Evolutionary conservation across 2,329 filamentous ascomycete species (phyloP).

Genomic region (Claviceps sp.): DNA sequence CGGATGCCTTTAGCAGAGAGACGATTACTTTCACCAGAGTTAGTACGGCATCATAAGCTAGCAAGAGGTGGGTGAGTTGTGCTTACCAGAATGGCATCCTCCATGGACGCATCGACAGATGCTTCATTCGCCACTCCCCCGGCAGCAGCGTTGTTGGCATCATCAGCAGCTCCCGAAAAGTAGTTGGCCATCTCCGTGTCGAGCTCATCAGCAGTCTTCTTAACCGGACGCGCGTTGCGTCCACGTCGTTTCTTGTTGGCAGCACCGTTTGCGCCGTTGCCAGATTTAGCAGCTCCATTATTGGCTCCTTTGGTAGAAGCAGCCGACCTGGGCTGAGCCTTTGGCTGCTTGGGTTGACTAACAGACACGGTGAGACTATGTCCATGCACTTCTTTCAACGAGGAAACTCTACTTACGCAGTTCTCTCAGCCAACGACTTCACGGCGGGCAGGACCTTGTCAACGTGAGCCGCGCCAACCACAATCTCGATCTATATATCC

Average conservation of each 20-base stretch:
- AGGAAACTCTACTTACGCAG: conserved; percentile 38
- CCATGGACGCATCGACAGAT: conserved; percentile 48
- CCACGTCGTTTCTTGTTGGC: conserved; percentile 39
- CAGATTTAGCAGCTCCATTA: conserved; percentile 21
- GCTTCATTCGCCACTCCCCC: conserved; percentile 27
- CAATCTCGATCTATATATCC: conserved; percentile 63
- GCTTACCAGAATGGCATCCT: conserved; percentile 46
- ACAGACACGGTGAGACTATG: neutral
- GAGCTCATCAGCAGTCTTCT: conserved; percentile 92
- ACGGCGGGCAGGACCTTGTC: conserved; percentile 52
- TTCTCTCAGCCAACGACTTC: conserved; percentile 69
- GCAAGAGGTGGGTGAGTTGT: neutral
- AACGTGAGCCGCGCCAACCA: conserved; percentile 64
- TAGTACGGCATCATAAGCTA: neutral
- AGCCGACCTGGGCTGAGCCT: conserved; percentile 62
- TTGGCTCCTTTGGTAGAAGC: conserved; percentile 48
- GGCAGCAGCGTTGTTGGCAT: conserved; percentile 31
- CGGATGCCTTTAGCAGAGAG: neutral
- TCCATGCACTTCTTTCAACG: neutral
- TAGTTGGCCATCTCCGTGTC: conserved; percentile 98
- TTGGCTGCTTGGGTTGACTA: conserved; percentile 16
- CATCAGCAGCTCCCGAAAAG: conserved; percentile 45
- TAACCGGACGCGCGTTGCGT: conserved; percentile 50
- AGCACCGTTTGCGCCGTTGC: conserved; percentile 28
- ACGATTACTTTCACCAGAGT: conserved; percentile 1